Evolutionary conservation across 331 rosid genomes (phyloP).

Genomic region (Arachis monticola): DNA sequence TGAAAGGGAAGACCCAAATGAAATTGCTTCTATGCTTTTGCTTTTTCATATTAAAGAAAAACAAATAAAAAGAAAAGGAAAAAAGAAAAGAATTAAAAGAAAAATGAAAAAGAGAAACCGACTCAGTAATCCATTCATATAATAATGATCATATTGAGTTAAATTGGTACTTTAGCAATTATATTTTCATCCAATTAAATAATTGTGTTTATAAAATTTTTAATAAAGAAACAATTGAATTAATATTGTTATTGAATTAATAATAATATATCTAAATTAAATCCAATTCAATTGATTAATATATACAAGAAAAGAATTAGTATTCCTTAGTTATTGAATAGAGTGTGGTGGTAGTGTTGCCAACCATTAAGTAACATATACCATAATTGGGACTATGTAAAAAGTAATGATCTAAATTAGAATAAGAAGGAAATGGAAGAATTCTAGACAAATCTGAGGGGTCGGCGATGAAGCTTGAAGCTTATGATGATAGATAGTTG

Average conservation of each 20-base stretch:
- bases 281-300: too few species aligned
- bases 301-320: not conserved
- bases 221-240: too few species aligned
- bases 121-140: constrained; percentile 7
- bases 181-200: too few species aligned
- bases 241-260: not conserved
- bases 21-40: constrained; percentile 6
- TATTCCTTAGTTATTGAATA: not conserved
- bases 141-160: not conserved
- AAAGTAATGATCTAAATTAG: too few species aligned
- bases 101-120: constrained; percentile 2
- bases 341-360: not conserved
- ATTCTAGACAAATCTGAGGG: constrained; percentile 26
- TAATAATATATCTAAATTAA: too few species aligned
- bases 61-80: not conserved
- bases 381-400: too few species aligned
- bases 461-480: not conserved
- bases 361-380: not conserved
- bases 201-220: too few species aligned
- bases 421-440: not conserved
- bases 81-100: too few species aligned
- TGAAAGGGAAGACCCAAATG: not conserved
- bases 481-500: constrained; percentile 8
- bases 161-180: not conserved
- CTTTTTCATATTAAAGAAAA: constrained; percentile 3